A percentile compares a stretch with the other conserved stretches of the same genome.
These are phyloP conservation scores for Aphanocladium album DNA, from an alignment of 2,329 filamentous ascomycete species.

Conservation along the genomic window DNA sequence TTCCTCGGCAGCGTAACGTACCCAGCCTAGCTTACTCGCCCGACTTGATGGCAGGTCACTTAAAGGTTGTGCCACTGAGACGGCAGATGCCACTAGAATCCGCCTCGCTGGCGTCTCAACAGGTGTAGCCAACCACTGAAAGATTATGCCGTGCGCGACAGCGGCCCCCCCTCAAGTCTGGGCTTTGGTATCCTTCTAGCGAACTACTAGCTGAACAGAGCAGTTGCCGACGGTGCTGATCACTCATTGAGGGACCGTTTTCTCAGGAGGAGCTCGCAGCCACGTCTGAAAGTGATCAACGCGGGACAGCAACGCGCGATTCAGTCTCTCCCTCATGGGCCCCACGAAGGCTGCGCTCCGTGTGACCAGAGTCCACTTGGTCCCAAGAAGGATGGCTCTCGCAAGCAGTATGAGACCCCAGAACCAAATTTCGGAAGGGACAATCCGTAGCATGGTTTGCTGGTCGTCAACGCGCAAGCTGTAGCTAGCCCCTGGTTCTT, in stretches of 20 bases:
- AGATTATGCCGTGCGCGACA: not conserved
- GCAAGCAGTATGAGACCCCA: not conserved
- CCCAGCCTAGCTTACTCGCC: not conserved
- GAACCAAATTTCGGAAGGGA: not conserved
- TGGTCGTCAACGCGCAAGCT: too few relatives aligned
- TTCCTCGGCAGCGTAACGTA: not conserved
- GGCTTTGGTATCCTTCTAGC: too few relatives aligned
- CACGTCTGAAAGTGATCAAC: conserved; percentile 4
- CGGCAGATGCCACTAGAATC: not conserved
- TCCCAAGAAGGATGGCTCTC: not conserved
- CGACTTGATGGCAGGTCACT: not conserved
- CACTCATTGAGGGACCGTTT: not conserved
- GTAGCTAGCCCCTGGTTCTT: too few relatives aligned
- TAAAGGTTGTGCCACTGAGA: not conserved
- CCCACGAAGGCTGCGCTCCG: conserved; percentile 5
- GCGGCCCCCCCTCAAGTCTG: too few relatives aligned
- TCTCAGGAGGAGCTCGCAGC: not conserved
- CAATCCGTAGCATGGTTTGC: too few relatives aligned
- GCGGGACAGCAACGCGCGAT: not conserved
- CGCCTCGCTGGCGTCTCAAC: not conserved
- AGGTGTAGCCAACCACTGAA: not conserved
- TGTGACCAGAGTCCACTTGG: not conserved
- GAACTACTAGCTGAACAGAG: not conserved
- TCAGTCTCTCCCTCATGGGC: not conserved
- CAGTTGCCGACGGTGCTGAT: not conserved